Conservation (phyloP, 2,329 filamentous ascomycete genomes). For the Apiospora arundinis region DNA sequence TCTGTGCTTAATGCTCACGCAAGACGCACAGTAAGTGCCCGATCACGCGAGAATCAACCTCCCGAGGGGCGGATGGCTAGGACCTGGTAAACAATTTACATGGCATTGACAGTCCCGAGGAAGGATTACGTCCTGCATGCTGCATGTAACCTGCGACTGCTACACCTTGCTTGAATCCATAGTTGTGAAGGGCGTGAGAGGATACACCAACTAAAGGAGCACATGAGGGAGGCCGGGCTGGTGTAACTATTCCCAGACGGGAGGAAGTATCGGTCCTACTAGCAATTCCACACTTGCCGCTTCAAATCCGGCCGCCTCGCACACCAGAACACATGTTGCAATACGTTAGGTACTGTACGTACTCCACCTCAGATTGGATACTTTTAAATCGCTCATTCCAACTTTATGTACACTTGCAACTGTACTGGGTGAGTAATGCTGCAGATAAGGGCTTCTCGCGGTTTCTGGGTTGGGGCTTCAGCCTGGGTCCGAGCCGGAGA, state of each 20-base stretch:
- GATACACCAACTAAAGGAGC: neutral
- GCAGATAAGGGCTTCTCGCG: constrained; percentile 14
- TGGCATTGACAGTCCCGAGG: neutral
- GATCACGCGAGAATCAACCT: neutral
- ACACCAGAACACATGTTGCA: constrained; percentile 5
- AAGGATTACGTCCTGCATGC: neutral
- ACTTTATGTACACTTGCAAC: neutral
- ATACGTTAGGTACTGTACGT: constrained; percentile 8
- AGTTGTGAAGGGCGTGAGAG: neutral
- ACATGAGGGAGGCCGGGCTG: neutral
- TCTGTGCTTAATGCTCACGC: neutral
- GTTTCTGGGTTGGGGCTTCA: neutral
- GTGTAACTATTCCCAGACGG: neutral
- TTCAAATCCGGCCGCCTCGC: neutral
- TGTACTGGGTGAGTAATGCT: constrained; percentile 13
- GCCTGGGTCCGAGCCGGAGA: neutral
- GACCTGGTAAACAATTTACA: neutral
- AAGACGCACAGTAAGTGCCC: constrained; percentile 1
- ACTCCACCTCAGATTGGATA: neutral
- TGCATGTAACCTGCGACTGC: neutral
- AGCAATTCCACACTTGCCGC: neutral
- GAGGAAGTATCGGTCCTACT: constrained; percentile 12
- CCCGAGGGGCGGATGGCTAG: neutral
- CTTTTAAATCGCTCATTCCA: constrained; percentile 13
- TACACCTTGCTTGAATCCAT: neutral